Base-by-base conservation (phyloP, 371 early-diverging fungal species). In the Mortierella sp. region DNA sequence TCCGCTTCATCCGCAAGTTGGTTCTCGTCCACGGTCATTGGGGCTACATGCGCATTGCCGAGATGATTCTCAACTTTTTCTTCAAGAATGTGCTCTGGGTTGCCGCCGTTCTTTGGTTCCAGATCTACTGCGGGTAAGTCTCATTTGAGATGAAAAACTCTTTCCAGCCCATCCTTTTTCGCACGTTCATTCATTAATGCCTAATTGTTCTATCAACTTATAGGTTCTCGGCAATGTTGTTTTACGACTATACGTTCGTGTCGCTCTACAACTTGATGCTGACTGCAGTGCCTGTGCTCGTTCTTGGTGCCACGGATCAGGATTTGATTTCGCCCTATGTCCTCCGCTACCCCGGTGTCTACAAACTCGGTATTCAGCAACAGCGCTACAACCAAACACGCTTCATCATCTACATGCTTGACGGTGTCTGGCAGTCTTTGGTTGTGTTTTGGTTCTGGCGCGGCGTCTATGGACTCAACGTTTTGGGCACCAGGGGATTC, bases 81-180 rank as follows among this genome's bases (percentile, higher is more conserved):
- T 98, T 96, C 92, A 98, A 98, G 88, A 97, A 98, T 88, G 92
- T 96, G 0, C 91, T 97, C 34, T 97, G 96, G 96, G 93, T 96
- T 0, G 94, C 96, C 78, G 92, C 93, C 2, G 91, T 93, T 0
- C 91, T 96, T 69, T 96, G 96, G 96, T 96, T 90, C 90, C 95
- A 96, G 80, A 93, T 96, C 79, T 96, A 93, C 81, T 94, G 94
- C 89, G 92, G 90, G 77, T 94, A 88, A 77, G 83, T 82, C 16
- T 69, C 28, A 13, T 53, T 31, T 59, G 21, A 31, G 21, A 43
- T 21, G 67, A 48, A 71, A 51, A 3, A 67, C 53, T 31, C 24
- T 76, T 46, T 64, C 54, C 44, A 55, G 24, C 24, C 61, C 64
- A 46, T 28, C 6, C 34, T 3, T 26, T 26, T 10, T 9, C 55